These are phyloP conservation scores for Salix viminalis DNA, from an alignment of 345 rosid genomes.

Conservation along the genomic window DNA sequence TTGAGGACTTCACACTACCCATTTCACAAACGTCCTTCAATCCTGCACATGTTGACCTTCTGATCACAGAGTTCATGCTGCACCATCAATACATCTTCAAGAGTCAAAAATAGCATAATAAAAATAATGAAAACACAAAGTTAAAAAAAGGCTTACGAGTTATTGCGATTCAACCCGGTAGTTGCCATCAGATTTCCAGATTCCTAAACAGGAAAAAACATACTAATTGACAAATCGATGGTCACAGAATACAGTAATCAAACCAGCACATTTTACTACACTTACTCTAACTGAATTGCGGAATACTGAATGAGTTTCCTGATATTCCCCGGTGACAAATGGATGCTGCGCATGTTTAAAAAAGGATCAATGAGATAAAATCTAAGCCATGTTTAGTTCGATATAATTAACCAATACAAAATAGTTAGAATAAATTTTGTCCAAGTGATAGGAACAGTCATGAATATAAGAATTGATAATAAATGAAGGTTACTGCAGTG, in stretches of 20 bases:
- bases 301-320: slow-evolving; percentile 41
- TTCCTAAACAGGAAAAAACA: slow-evolving; percentile 41
- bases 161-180: slow-evolving; percentile 43
- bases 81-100: slow-evolving; percentile 20
- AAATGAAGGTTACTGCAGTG: no score
- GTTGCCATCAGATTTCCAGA: slow-evolving; percentile 40
- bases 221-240: slow-evolving; percentile 9
- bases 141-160: slow-evolving; percentile 47
- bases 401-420: neutral
- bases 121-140: neutral
- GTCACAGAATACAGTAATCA: slow-evolving; percentile 18
- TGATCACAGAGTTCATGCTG: slow-evolving; percentile 48
- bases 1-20: slow-evolving; percentile 19
- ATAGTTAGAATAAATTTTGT: neutral
- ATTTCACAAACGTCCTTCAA: slow-evolving; percentile 42
- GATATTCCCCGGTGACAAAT: slow-evolving; percentile 35
- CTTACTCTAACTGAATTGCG: slow-evolving; percentile 52
- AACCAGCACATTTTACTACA: slow-evolving; percentile 14
- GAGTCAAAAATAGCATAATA: slow-evolving; percentile 3
- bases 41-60: slow-evolving; percentile 64
- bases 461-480: neutral
- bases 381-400: neutral
- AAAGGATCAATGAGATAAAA: slow-evolving; percentile 15
- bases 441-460: neutral
- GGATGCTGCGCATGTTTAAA: slow-evolving; percentile 29